Conservation (phyloP, 176 grass and related monocot species). For the Dactylis glomerata region DNA sequence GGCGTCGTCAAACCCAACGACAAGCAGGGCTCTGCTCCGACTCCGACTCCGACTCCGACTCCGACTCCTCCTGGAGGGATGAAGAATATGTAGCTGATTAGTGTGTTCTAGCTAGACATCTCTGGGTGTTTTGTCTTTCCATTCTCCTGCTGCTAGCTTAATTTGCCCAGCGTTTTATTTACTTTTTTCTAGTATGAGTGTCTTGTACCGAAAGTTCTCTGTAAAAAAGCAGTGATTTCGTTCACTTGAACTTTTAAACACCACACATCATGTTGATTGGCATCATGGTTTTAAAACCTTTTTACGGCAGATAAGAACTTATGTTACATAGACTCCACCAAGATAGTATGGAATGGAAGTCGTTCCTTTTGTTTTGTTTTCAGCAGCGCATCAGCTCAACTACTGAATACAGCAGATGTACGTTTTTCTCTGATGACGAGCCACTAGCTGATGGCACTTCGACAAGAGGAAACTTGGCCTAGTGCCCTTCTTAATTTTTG, state of each 20-base stretch:
- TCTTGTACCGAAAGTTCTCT: background rate
- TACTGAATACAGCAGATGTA: too few relatives aligned
- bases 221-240: background rate
- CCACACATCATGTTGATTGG: background rate
- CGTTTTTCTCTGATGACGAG: too few relatives aligned
- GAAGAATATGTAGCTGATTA: background rate
- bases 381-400: too few relatives aligned
- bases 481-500: background rate
- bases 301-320: background rate
- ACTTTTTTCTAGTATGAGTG: background rate
- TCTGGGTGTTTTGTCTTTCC: background rate
- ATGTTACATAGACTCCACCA: background rate
- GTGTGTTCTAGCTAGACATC: background rate
- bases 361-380: too few relatives aligned
- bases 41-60: background rate
- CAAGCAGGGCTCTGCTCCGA: background rate
- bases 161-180: background rate
- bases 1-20: slow-evolving; percentile 31
- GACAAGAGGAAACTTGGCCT: background rate
- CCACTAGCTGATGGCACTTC: background rate
- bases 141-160: background rate
- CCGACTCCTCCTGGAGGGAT: background rate
- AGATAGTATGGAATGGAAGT: background rate
- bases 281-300: background rate
- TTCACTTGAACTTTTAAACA: background rate